phyloP scores from a whole-genome alignment of 805 yeast species.

The Starmerella cellae region DNA sequence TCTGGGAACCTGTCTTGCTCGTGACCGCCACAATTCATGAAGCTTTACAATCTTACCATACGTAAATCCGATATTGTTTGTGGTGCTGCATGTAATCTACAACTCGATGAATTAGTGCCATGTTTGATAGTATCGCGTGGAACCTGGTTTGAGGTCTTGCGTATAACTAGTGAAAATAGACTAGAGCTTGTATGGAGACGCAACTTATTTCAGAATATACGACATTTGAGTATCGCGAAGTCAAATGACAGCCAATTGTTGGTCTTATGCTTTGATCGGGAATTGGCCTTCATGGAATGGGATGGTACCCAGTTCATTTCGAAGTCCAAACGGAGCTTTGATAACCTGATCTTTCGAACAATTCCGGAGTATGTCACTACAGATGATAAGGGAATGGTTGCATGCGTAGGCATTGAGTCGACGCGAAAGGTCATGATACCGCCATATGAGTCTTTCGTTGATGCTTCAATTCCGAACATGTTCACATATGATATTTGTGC shows the following conservation, averaged over 20 bases:
- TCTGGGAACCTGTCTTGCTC: too few relatives aligned
- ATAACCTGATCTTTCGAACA: too few relatives aligned
- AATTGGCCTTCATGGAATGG: too few relatives aligned
- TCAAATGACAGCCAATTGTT: too few relatives aligned
- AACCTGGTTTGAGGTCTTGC: constrained; percentile 41
- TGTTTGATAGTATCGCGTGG: too few relatives aligned
- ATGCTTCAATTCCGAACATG: constrained; percentile 14
- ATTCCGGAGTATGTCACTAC: constrained; percentile 46
- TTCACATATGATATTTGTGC: constrained; percentile 45
- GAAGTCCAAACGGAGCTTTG: too few relatives aligned
- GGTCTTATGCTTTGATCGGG: too few relatives aligned
- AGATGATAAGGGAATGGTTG: constrained; percentile 57
- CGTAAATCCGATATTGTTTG: constrained; percentile 40
- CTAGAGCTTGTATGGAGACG: constrained; percentile 34
- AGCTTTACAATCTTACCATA: constrained; percentile 39
- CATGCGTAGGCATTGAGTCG: constrained; percentile 61
- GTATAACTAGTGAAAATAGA: constrained; percentile 44
- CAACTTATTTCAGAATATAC: constrained; percentile 34
- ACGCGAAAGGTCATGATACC: constrained; percentile 47
- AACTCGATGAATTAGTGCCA: too few relatives aligned
- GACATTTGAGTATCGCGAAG: background rate
- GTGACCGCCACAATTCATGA: too few relatives aligned
- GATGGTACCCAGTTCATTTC: too few relatives aligned
- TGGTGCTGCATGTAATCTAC: constrained; percentile 58
- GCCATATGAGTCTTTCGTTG: background rate